Base-by-base conservation (phyloP, 1,284 basidiomycete species). In the Fomes fomentarius region DNA sequence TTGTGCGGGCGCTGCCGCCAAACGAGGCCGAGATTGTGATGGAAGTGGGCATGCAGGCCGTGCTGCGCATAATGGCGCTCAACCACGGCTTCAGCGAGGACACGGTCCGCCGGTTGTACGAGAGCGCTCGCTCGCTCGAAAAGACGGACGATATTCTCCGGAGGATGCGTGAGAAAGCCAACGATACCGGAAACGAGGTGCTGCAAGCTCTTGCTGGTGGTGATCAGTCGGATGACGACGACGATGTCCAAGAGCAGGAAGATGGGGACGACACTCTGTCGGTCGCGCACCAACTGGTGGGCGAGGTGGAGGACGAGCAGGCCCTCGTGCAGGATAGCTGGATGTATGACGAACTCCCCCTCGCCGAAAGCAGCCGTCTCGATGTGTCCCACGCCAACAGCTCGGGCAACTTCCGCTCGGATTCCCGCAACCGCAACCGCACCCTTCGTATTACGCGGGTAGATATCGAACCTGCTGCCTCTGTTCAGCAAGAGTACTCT, bases 81-180 rank as follows among this genome's bases (percentile, higher is more conserved):
- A 66, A 64, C 47, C 64, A 66, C 45, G 63, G 64, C 19, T 64
- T 64, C 56, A 52, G 50, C 35, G 47, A 56, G 34, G 58, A 61
- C 15, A 56, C 52, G 3, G 64, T 63, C 12, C 47, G 55, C 28
- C 38, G 44, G 38, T 54, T 61, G 37, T 62, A 52, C 39, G 37
- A 19, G 44, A 10, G 45, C 30, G 50, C 63, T 24, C 43, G 57
- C 38, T 61, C 59, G 33, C 50, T 66, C 22, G 47, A 55, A 39
- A 22, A 24, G 24, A 49, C 64, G 12, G 64, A 66, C 53, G 15
- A 44, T 4, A n/a, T 61, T 7, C 52, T 66, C 44, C 47, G 57
- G 40, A 34, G 41, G 42, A 64, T 64, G 62, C 54, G 64, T 12
- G 58, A 63, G 35, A 50, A 47, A 14, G 63, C 63, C 34, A 61